These are phyloP conservation scores for Wickerhamomyces ciferrii DNA, from an alignment of 805 yeast species.

Conservation along the genomic window DNA sequence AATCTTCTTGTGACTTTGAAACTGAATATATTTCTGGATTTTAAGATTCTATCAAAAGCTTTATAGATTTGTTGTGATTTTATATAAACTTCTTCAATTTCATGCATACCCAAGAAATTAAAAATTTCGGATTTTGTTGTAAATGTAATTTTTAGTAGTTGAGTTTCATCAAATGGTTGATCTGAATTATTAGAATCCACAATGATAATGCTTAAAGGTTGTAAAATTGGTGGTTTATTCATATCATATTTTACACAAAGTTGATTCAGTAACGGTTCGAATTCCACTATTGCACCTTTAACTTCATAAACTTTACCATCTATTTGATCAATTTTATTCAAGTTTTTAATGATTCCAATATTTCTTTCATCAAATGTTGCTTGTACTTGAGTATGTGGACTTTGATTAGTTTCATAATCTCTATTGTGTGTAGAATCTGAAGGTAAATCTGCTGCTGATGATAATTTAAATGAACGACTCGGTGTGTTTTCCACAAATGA, in stretches of 20 bases:
- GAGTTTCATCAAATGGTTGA: conserved; percentile 4
- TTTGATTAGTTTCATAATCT: background rate
- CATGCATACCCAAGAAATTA: conserved; percentile 15
- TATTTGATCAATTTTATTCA: conserved; percentile 12
- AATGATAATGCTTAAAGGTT: conserved; percentile 6
- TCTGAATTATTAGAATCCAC: background rate
- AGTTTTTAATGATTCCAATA: background rate
- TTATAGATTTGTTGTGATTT: conserved; percentile 4
- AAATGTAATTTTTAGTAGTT: conserved; percentile 8
- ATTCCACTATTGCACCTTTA: conserved; percentile 9
- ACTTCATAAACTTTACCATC: conserved; percentile 14
- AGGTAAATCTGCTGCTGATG: conserved; percentile 1
- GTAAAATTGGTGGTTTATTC: conserved; percentile 5
- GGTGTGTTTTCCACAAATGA: background rate
- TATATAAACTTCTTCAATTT: conserved; percentile 19
- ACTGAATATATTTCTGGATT: background rate
- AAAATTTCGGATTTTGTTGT: conserved; percentile 7
- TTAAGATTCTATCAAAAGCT: conserved; percentile 5
- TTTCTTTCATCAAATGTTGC: background rate
- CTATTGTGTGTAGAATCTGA: background rate
- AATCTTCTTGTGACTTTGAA: conserved; percentile 11
- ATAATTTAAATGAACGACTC: background rate
- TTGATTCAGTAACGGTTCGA: conserved; percentile 13
- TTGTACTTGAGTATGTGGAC: background rate
- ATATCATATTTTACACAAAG: conserved; percentile 8